phyloP scores from a whole-genome alignment of 202 grass and related monocot species.

The Zizania palustris region DNA sequence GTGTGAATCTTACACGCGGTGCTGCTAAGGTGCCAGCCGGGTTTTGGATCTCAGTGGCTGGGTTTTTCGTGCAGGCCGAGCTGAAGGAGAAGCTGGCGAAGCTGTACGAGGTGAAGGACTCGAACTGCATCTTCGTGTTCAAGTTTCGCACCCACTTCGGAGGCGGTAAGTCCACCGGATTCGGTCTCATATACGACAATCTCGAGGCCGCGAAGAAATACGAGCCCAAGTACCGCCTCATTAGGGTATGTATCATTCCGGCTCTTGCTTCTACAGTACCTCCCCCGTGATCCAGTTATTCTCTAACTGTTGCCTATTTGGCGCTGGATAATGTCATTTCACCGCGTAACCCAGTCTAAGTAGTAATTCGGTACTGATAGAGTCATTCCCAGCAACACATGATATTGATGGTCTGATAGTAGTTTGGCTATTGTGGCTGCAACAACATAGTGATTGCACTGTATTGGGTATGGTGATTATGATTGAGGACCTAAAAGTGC shows the following conservation, averaged over 20 bases:
- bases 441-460: background rate
- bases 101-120: constrained; percentile 67
- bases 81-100: constrained; percentile 61
- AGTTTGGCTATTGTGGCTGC: constrained; percentile 10
- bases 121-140: constrained; percentile 68
- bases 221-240: constrained; percentile 79
- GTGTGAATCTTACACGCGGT: background rate
- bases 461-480: background rate
- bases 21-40: background rate
- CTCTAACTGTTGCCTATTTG: background rate
- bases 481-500: background rate
- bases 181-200: constrained; percentile 73
- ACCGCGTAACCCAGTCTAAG: background rate
- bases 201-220: constrained; percentile 67
- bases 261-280: background rate
- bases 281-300: background rate
- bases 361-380: background rate
- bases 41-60: constrained; percentile 36
- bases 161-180: constrained; percentile 71
- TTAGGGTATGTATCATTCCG: constrained; percentile 53
- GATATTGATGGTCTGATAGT: background rate
- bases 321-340: background rate
- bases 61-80: constrained; percentile 46
- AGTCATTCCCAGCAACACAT: background rate
- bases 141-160: constrained; percentile 80